Conservation (phyloP, 257 asterid species). For the Nicotiana sylvestris region DNA sequence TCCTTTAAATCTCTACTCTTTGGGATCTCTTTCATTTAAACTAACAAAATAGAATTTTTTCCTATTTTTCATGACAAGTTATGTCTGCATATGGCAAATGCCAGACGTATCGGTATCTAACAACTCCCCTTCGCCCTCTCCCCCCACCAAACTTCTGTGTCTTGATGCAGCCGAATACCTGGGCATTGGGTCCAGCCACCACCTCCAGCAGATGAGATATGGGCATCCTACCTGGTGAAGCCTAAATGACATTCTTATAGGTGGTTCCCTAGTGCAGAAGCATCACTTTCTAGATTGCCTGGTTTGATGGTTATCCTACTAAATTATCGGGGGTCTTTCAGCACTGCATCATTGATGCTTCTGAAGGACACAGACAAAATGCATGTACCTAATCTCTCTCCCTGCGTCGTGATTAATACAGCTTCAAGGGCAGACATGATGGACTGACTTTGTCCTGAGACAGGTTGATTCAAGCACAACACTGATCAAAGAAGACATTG, state of each 20-base stretch:
- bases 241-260: conserved; percentile 26
- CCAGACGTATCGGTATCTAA: not conserved
- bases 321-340: not conserved
- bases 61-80: not conserved
- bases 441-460: not conserved
- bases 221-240: conserved; percentile 83
- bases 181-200: conserved; percentile 94
- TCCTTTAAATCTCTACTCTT: not conserved
- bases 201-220: conserved; percentile 75
- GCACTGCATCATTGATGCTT: not conserved
- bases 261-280: not conserved
- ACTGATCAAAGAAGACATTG: not conserved
- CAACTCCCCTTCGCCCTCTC: not conserved
- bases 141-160: not conserved
- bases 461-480: not conserved
- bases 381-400: not conserved
- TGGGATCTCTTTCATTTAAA: not conserved
- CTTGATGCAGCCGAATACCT: conserved; percentile 71
- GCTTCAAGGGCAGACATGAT: not conserved
- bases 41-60: not conserved
- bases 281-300: not conserved
- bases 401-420: not conserved
- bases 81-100: not conserved
- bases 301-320: not conserved
- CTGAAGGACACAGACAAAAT: not conserved